phyloP scores from a whole-genome alignment of 2,329 filamentous ascomycete species.

The Talaromyces verruculosus region DNA sequence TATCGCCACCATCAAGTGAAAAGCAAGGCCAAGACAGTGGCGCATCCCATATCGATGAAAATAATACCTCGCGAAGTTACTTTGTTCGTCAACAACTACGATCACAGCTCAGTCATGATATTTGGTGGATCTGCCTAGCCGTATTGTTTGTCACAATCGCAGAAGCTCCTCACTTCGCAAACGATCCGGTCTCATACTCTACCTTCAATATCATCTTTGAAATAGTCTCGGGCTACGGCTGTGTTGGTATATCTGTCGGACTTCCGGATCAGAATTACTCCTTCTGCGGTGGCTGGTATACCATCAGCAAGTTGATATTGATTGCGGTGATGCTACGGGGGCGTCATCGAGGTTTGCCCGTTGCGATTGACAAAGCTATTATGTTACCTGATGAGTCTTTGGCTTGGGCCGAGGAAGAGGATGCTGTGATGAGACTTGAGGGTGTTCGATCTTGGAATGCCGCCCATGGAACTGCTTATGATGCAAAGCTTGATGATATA shows the following conservation, averaged over 20 bases:
- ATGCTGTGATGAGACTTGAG: constrained; percentile 37
- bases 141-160: constrained; percentile 61
- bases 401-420: constrained; percentile 45
- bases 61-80: constrained; percentile 41
- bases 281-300: constrained; percentile 56
- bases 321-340: constrained; percentile 59
- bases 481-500: neutral
- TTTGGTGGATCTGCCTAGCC: constrained; percentile 65
- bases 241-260: constrained; percentile 61
- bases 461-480: neutral
- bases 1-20: constrained; percentile 24
- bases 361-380: constrained; percentile 56
- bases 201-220: constrained; percentile 60
- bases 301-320: constrained; percentile 59
- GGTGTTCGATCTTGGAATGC: constrained; percentile 26
- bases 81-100: constrained; percentile 60
- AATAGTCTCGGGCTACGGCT: constrained; percentile 55
- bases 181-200: constrained; percentile 54
- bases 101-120: constrained; percentile 65
- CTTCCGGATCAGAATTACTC: constrained; percentile 56
- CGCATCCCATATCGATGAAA: constrained; percentile 25
- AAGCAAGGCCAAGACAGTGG: neutral
- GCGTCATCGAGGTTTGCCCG: constrained; percentile 57
- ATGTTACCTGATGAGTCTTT: constrained; percentile 43
- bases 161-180: constrained; percentile 57